Evolutionary conservation across 371 early-diverging fungal genomes (phyloP).

Genomic region (Mortierella sp.): DNA sequence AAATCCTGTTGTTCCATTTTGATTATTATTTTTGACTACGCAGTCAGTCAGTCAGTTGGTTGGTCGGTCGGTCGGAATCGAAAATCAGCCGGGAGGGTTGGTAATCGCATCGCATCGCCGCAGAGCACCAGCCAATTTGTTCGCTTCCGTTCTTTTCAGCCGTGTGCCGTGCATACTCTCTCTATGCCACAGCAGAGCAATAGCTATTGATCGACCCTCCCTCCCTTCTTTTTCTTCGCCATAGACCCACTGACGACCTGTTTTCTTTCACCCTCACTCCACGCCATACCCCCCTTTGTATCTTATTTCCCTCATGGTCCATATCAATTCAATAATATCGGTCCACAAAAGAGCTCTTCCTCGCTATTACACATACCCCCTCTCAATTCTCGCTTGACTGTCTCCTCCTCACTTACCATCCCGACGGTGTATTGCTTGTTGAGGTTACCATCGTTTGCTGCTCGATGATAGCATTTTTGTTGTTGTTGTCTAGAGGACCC

Average conservation of each 20-base stretch:
- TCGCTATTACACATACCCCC: neutral
- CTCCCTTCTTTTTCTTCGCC: too few relatives aligned
- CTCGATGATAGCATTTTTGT: neutral
- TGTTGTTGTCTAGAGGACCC: neutral
- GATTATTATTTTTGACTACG: neutral
- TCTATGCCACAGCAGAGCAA: neutral
- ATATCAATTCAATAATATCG: neutral
- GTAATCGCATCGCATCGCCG: neutral
- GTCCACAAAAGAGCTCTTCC: neutral
- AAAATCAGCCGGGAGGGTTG: neutral
- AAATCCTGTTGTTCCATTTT: neutral
- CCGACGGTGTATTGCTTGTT: neutral
- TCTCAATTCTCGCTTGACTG: neutral
- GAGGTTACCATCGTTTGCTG: neutral
- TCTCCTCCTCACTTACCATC: neutral
- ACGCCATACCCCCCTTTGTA: neutral
- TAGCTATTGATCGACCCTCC: neutral
- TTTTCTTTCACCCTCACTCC: neutral
- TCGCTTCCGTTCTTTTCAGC: neutral
- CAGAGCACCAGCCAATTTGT: neutral
- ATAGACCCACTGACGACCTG: neutral
- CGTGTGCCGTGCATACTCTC: neutral
- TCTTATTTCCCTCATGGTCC: neutral
- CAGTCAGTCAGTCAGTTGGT: neutral
- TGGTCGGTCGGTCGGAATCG: neutral